These are phyloP conservation scores for Gossypium raimondii DNA, from an alignment of 345 rosid genomes.

Conservation along the genomic window DNA sequence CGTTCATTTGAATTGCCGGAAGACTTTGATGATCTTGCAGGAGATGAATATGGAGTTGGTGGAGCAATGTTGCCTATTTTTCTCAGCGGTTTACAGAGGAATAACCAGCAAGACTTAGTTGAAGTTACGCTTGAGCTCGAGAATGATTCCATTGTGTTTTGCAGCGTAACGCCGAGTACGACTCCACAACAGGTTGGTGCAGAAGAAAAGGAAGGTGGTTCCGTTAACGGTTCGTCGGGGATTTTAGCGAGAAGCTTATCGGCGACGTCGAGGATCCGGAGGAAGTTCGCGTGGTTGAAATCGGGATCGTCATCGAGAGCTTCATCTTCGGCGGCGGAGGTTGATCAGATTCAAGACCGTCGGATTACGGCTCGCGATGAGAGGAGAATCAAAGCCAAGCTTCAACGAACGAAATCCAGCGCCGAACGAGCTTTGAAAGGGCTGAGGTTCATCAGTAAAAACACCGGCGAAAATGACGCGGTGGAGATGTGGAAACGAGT, in stretches of 20 bases:
- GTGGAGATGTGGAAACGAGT: slow-evolving; percentile 72
- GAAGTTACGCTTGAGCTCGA: slow-evolving; percentile 80
- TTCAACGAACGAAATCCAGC: slow-evolving; percentile 61
- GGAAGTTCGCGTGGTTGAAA: slow-evolving; percentile 52
- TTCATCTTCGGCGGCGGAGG: slow-evolving; percentile 33
- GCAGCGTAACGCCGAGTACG: slow-evolving; percentile 51
- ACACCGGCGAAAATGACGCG: slow-evolving; percentile 35
- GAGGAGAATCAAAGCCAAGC: slow-evolving; percentile 50
- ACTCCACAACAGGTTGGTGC: not conserved
- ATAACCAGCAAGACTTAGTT: slow-evolving; percentile 49
- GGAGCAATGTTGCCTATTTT: slow-evolving; percentile 87
- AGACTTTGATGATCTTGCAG: slow-evolving; percentile 25
- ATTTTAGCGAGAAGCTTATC: slow-evolving; percentile 48
- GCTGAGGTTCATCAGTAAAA: slow-evolving; percentile 62
- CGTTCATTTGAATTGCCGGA: slow-evolving; percentile 46
- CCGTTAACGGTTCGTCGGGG: slow-evolving; percentile 4
- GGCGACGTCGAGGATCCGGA: slow-evolving; percentile 53
- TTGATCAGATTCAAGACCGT: slow-evolving; percentile 18
- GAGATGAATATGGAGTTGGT: slow-evolving; percentile 31
- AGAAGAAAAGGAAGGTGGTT: slow-evolving; percentile 11
- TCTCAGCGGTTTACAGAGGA: slow-evolving; percentile 50
- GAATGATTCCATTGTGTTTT: slow-evolving; percentile 56
- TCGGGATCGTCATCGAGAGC: slow-evolving; percentile 58
- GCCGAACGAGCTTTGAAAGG: slow-evolving; percentile 80
- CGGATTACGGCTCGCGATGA: slow-evolving; percentile 45